A percentile compares a stretch with the other conserved stretches of the same genome.
Conservation (phyloP, 1,139 yeast species). For the Nakaseomyces uthaithaninus region DNA sequence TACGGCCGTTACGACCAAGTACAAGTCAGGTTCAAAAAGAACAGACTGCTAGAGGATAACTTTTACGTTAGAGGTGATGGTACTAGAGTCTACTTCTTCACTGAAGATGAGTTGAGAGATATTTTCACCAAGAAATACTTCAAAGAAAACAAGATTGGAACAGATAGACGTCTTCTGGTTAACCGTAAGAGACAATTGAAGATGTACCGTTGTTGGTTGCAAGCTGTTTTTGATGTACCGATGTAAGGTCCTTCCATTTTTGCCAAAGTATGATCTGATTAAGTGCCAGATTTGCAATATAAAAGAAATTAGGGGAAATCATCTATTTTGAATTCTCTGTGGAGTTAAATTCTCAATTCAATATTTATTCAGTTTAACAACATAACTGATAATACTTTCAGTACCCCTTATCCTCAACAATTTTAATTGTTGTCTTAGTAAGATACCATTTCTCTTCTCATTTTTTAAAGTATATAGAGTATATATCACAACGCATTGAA, state of each 20-base stretch:
- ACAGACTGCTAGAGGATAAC: slow-evolving; percentile 79
- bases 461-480: no score
- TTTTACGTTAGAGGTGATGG: slow-evolving; percentile 98
- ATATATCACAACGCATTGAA: no score
- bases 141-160: slow-evolving; percentile 64
- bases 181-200: slow-evolving; percentile 85
- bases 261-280: neutral
- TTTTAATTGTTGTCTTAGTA: no score
- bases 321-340: no score
- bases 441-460: no score
- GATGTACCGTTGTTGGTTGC: slow-evolving; percentile 97
- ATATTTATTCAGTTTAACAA: no score
- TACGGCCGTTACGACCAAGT: slow-evolving; percentile 95
- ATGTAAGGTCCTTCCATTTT: slow-evolving; percentile 8
- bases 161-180: slow-evolving; percentile 84
- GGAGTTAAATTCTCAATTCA: no score
- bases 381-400: no score
- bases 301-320: no score
- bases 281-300: no score
- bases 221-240: slow-evolving; percentile 65
- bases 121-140: slow-evolving; percentile 64
- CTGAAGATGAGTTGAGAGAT: slow-evolving; percentile 77
- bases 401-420: no score
- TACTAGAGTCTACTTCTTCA: slow-evolving; percentile 91
- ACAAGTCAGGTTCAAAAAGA: slow-evolving; percentile 86